phyloP scores from a whole-genome alignment of 257 asterid genomes.

The Vinca minor region DNA sequence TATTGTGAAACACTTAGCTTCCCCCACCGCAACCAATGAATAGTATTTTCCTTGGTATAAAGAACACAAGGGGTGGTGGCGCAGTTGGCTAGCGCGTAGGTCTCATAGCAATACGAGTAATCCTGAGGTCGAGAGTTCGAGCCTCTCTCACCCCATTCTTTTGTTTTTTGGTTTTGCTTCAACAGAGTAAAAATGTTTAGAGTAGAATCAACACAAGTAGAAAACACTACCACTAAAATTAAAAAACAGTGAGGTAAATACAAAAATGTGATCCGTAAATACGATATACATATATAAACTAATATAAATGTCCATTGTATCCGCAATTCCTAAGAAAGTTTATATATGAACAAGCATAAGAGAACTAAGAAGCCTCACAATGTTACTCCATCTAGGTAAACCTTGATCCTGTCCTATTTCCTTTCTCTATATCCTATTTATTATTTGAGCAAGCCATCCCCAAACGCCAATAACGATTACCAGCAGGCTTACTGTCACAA shows the following conservation, averaged over 20 bases:
- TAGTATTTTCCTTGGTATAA: too few relatives aligned
- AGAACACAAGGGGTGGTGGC: constrained; percentile 90
- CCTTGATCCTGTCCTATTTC: neutral
- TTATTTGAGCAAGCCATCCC: constrained; percentile 10
- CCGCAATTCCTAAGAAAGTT: constrained; percentile 7
- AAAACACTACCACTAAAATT: neutral
- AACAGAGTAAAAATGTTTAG: too few relatives aligned
- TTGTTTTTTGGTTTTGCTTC: too few relatives aligned
- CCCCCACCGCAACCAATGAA: too few relatives aligned
- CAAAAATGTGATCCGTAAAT: constrained; percentile 2
- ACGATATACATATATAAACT: neutral
- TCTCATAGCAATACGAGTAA: constrained; percentile 77
- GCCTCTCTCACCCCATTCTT: constrained; percentile 73
- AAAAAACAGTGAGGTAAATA: neutral
- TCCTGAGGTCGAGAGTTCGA: constrained; percentile 60
- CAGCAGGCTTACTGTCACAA: constrained; percentile 35
- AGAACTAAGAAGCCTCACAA: neutral
- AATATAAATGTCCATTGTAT: constrained; percentile 1
- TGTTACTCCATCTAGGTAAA: neutral
- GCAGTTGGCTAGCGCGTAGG: constrained; percentile 99
- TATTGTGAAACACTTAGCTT: too few relatives aligned
- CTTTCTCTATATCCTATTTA: neutral
- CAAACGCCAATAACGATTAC: constrained; percentile 33
- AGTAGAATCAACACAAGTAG: too few relatives aligned
- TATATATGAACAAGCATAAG: neutral